Percentiles rank a stretch among this genome's conserved stretches.
Conservation (phyloP, 495 filamentous ascomycete genomes). For the Hyaloscypha hepaticicola region DNA sequence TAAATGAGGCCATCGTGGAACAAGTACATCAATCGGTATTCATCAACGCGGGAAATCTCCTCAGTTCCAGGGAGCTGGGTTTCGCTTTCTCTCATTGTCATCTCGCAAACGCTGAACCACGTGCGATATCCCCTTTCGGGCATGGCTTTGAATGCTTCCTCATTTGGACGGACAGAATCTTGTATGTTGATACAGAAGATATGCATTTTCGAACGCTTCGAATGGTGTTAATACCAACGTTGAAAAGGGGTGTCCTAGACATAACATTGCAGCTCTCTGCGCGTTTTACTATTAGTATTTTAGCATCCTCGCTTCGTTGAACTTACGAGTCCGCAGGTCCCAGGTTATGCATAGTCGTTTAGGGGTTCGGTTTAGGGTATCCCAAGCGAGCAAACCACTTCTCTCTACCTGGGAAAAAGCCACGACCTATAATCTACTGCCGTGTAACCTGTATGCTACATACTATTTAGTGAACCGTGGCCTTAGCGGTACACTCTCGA, state of each 20-base stretch:
- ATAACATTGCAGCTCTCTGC: too few species aligned
- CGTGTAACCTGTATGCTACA: too few species aligned
- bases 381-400: too few species aligned
- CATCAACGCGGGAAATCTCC: conserved; percentile 27
- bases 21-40: conserved; percentile 30
- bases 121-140: conserved; percentile 30
- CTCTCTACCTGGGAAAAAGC: too few species aligned
- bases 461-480: too few species aligned
- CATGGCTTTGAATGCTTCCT: conserved; percentile 26
- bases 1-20: conserved; percentile 28
- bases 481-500: too few species aligned
- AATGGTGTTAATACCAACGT: conserved; percentile 5
- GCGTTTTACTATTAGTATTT: too few species aligned
- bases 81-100: conserved; percentile 18
- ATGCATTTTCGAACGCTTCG: conserved; percentile 8
- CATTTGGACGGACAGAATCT: conserved; percentile 28
- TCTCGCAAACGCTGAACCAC: conserved; percentile 25
- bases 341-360: too few species aligned
- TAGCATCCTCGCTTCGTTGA: too few species aligned
- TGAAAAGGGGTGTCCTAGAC: neutral
- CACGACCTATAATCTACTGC: too few species aligned
- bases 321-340: too few species aligned
- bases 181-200: conserved; percentile 21
- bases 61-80: conserved; percentile 11
- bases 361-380: too few species aligned